These are phyloP conservation scores for Ascosphaera aggregata DNA, from an alignment of 2,329 filamentous ascomycete genomes.

Conservation along the genomic window DNA sequence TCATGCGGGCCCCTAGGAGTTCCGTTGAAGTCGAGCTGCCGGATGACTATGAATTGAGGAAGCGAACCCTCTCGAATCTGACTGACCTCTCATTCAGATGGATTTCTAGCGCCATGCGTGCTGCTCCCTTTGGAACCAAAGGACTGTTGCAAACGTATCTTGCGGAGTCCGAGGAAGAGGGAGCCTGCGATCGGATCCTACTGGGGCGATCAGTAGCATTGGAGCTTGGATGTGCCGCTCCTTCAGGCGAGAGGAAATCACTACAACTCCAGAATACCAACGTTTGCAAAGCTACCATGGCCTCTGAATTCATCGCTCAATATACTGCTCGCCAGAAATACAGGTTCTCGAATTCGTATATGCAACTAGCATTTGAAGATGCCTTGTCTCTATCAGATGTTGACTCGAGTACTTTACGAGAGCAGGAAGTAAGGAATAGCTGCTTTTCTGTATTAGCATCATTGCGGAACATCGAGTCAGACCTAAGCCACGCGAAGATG, in stretches of 20 bases:
- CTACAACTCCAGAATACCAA: neutral
- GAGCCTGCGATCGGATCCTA: slow-evolving; percentile 73
- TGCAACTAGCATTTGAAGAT: neutral
- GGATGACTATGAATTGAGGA: slow-evolving; percentile 69
- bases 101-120: slow-evolving; percentile 57
- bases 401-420: neutral
- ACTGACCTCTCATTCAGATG: slow-evolving; percentile 56
- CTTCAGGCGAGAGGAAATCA: slow-evolving; percentile 64
- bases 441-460: neutral
- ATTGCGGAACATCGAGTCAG: slow-evolving; percentile 3
- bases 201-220: slow-evolving; percentile 84
- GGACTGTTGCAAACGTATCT: slow-evolving; percentile 82
- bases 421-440: neutral
- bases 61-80: slow-evolving; percentile 53
- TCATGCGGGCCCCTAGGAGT: slow-evolving; percentile 53
- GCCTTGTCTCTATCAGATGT: neutral
- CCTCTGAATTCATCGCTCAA: slow-evolving; percentile 88
- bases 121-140: slow-evolving; percentile 84
- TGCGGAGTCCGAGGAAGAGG: slow-evolving; percentile 83
- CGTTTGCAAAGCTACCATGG: slow-evolving; percentile 25
- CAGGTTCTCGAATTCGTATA: slow-evolving; percentile 35
- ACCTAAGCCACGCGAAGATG: slow-evolving; percentile 39
- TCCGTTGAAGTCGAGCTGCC: slow-evolving; percentile 75
- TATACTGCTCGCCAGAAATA: slow-evolving; percentile 96
- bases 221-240: slow-evolving; percentile 74